Conservation (phyloP, 768 basidiomycete species). For the Dentipellis sp. region DNA sequence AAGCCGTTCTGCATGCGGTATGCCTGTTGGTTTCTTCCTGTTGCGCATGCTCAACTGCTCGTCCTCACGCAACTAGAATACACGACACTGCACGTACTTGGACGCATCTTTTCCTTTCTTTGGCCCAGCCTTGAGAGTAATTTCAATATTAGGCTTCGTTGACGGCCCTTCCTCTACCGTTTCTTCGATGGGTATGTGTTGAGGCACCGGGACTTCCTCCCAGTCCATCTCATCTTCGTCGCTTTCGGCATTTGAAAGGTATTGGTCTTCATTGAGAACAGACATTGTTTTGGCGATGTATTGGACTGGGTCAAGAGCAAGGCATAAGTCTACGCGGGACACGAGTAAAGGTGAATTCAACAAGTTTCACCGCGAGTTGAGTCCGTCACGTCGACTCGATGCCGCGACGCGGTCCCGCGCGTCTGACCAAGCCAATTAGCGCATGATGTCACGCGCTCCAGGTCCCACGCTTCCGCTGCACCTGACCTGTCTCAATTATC, state of each 20-base stretch:
- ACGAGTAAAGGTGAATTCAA: background rate
- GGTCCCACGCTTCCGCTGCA: background rate
- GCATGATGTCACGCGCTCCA: conserved; percentile 1
- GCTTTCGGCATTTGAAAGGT: background rate
- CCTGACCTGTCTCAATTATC: background rate
- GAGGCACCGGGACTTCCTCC: conserved; percentile 13
- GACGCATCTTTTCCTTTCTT: conserved; percentile 27
- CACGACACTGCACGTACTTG: conserved; percentile 34
- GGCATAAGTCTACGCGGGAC: background rate
- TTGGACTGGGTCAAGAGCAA: background rate
- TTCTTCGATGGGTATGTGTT: background rate
- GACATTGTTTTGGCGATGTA: background rate
- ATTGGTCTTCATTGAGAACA: background rate
- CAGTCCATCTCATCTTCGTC: conserved; percentile 14
- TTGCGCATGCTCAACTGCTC: background rate
- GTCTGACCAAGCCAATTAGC: background rate
- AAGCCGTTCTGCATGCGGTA: conserved; percentile 59
- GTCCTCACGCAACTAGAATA: background rate
- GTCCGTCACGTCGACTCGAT: background rate
- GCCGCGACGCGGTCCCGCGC: background rate
- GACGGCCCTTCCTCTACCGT: conserved; percentile 17
- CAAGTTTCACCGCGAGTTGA: background rate
- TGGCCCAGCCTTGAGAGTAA: conserved; percentile 48
- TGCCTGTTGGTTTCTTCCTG: conserved; percentile 32
- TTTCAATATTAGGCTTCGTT: conserved; percentile 48